Percentiles rank a stretch among this genome's conserved stretches.
phyloP scores from a whole-genome alignment of 2,329 filamentous ascomycete species.

The Talaromyces islandicus region DNA sequence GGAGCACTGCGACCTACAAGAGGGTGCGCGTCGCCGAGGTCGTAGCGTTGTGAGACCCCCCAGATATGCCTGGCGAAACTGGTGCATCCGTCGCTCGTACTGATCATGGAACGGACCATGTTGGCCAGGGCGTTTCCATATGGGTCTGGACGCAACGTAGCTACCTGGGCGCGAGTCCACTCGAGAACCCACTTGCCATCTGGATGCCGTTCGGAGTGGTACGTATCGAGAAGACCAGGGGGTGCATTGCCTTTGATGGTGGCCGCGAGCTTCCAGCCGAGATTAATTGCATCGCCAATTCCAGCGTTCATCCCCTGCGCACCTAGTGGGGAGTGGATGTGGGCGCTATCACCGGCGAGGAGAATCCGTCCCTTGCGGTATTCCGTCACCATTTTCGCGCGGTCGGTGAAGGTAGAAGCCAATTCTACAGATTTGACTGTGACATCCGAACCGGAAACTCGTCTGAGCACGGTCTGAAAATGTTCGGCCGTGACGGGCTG shows the following conservation, averaged over 20 bases:
- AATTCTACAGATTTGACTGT: background rate
- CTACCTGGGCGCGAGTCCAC: constrained; percentile 33
- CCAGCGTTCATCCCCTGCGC: constrained; percentile 24
- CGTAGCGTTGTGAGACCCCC: constrained; percentile 29
- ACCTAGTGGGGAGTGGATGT: constrained; percentile 16
- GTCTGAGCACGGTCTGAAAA: constrained; percentile 1
- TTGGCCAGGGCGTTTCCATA: constrained; percentile 16
- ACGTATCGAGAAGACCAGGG: constrained; percentile 39
- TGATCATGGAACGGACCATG: background rate
- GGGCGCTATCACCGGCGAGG: constrained; percentile 15
- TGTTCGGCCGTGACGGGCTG: constrained; percentile 4
- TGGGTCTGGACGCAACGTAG: constrained; percentile 22
- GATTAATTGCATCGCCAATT: constrained; percentile 52
- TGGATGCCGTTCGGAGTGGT: constrained; percentile 41
- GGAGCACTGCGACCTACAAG: constrained; percentile 31
- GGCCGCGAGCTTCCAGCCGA: constrained; percentile 51
- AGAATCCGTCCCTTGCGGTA: constrained; percentile 16
- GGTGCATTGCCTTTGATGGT: constrained; percentile 30
- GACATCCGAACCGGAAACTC: constrained; percentile 4
- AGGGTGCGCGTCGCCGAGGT: constrained; percentile 20
- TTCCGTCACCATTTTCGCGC: constrained; percentile 1
- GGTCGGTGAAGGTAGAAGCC: constrained; percentile 6
- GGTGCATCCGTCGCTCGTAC: constrained; percentile 3
- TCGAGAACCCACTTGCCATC: constrained; percentile 25
- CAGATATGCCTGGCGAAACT: constrained; percentile 22